phyloP scores from a whole-genome alignment of 2,329 filamentous ascomycete species.

The Cordyceps javanica region DNA sequence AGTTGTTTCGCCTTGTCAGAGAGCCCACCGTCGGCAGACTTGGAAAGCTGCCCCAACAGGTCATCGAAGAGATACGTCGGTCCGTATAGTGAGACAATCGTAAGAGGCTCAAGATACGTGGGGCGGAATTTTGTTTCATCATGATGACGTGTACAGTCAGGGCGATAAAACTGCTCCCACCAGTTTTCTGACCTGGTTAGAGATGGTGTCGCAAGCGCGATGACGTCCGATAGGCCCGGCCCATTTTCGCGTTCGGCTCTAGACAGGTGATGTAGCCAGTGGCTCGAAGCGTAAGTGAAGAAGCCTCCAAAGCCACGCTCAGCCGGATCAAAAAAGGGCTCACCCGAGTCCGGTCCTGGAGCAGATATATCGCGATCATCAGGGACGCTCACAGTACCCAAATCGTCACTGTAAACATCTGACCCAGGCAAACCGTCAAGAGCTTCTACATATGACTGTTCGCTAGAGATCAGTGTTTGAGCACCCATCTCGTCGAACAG shows the following conservation, averaged over 20 bases:
- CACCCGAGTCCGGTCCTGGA: conserved; percentile 15
- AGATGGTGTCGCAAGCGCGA: background rate
- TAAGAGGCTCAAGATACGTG: conserved; percentile 28
- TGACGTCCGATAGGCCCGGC: conserved; percentile 1
- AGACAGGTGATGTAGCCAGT: conserved; percentile 28
- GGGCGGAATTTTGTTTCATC: conserved; percentile 15
- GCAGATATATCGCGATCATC: background rate
- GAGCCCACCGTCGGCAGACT: background rate
- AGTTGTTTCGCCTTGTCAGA: background rate
- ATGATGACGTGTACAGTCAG: conserved; percentile 19
- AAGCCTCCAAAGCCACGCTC: conserved; percentile 19
- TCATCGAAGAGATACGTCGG: background rate
- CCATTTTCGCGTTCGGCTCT: conserved; percentile 14
- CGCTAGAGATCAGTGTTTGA: background rate
- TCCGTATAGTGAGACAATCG: conserved; percentile 28
- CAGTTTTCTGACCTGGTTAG: conserved; percentile 20
- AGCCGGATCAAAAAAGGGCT: conserved; percentile 18
- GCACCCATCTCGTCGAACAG: conserved; percentile 22
- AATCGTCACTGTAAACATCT: background rate
- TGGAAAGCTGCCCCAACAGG: background rate
- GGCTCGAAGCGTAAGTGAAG: conserved; percentile 30
- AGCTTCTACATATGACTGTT: background rate
- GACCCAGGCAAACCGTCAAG: background rate
- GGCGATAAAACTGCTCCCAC: conserved; percentile 26
- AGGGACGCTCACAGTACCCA: background rate